These are phyloP conservation scores for Cordyceps tenuipes DNA, from an alignment of 2,329 filamentous ascomycete genomes.

Conservation along the genomic window DNA sequence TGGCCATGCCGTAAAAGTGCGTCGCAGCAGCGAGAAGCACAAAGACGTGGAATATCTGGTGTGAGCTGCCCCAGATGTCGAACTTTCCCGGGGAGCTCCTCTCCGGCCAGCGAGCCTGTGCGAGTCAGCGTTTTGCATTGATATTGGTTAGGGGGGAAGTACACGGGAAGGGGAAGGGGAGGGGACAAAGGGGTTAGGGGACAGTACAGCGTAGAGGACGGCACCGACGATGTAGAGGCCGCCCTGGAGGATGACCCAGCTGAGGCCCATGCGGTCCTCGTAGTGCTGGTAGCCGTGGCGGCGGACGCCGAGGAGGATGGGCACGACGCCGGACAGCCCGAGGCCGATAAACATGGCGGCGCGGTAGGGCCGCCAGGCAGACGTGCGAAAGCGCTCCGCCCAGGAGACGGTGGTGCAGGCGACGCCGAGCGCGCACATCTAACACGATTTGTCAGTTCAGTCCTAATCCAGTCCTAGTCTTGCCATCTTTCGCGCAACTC, in stretches of 20 bases:
- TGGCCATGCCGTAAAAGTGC: constrained; percentile 73
- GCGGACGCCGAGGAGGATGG: constrained; percentile 66
- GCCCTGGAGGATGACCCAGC: constrained; percentile 74
- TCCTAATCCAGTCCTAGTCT: too few species aligned
- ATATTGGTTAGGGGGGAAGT: background rate
- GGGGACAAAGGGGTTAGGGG: too few species aligned
- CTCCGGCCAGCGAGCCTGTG: constrained; percentile 71
- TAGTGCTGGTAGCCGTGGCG: constrained; percentile 61
- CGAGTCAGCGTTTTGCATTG: constrained; percentile 14
- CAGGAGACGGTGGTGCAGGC: constrained; percentile 71
- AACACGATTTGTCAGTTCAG: constrained; percentile 10
- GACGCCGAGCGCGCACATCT: constrained; percentile 73
- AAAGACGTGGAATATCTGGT: constrained; percentile 91
- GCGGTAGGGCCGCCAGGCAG: constrained; percentile 74
- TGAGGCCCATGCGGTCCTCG: constrained; percentile 66
- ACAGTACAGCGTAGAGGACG: constrained; percentile 68
- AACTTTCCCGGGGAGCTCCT: constrained; percentile 67
- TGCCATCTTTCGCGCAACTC: too few species aligned
- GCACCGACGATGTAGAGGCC: constrained; percentile 80
- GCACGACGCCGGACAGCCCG: constrained; percentile 74
- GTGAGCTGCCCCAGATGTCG: constrained; percentile 87
- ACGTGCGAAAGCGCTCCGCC: constrained; percentile 75
- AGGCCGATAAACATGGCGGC: constrained; percentile 85
- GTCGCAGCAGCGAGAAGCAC: constrained; percentile 74
- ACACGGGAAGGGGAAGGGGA: constrained; percentile 15